Evolutionary conservation across 2,329 filamentous ascomycete genomes (phyloP), one percentile per base, ranked within the genome.

Genomic region (Graphilbum fragrans): DNA sequence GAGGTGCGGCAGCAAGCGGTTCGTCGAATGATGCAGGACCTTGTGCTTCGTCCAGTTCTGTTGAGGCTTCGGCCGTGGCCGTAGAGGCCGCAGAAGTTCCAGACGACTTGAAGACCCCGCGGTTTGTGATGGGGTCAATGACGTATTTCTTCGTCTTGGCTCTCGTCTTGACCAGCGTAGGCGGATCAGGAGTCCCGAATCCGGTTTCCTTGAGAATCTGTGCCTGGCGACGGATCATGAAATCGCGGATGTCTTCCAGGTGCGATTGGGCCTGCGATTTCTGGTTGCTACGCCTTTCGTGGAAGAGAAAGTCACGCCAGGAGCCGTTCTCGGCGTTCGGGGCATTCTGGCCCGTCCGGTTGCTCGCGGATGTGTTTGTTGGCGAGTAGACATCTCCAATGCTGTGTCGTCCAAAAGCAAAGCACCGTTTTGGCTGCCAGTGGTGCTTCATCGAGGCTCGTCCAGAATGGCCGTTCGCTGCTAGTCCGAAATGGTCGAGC

Each of bases 81-180:
- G 23, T 27, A 27, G 7, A 7, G 23, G 23, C 23, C 23, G 23
- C 12, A 12, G 23, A 7, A 27, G 7, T 27, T 32, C 48, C 39
- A 2, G 50, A 47, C 17, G 45, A 44, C 45, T 51, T 62, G 17
- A 52, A 44, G 4, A 72, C 61, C 45, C 65, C 72, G 27, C 71
- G 65, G 46, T 77, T 77, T 16, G 72, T 75, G 44, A 78, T 75
- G 3, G 74, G 73, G 43, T 78, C 73, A 35, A 78, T 75, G 18
- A 63, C 54, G 37, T 63, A 67, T 9, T 62, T 50, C 36, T 3
- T 53, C 48, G 3, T 52, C 29, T 18, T 42, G 19, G 19, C 20
- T 5, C 2, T 41, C 10, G 5, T 34, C n/a, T 20, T 19, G 14
- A 16, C 29, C 11, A 16, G 11, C 14, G 29, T 10, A 17, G 21